phyloP scores from a whole-genome alignment of 208 protist genomes.

The Phytomonas sp. region DNA sequence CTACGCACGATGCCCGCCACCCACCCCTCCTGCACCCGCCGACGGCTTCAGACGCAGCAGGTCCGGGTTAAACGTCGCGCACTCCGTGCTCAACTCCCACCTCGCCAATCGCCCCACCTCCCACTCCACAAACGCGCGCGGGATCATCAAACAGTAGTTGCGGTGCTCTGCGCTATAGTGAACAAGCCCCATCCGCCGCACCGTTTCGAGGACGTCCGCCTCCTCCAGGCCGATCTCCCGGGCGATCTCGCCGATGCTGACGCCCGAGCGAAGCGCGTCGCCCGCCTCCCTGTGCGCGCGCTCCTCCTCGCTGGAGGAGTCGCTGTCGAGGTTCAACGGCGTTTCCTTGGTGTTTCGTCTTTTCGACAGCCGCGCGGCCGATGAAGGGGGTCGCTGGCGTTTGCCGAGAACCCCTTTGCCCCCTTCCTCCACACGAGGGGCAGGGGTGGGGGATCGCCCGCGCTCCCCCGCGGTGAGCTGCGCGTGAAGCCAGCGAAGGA shows the following conservation, averaged over 20 bases:
- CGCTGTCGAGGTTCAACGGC: background rate
- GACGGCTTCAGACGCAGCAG: slow-evolving; percentile 16
- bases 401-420: no score
- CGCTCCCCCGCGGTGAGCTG: background rate
- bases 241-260: slow-evolving; percentile 48
- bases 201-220: slow-evolving; percentile 61
- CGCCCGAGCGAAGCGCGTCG: slow-evolving; percentile 8
- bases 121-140: slow-evolving; percentile 37
- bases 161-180: slow-evolving; percentile 67
- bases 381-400: background rate
- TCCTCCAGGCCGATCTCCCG: slow-evolving; percentile 56
- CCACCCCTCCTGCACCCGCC: background rate
- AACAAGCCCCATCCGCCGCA: slow-evolving; percentile 69
- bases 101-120: slow-evolving; percentile 19
- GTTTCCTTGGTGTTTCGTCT: background rate
- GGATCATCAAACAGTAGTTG: slow-evolving; percentile 49
- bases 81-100: slow-evolving; percentile 17
- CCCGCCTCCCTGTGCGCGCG: background rate
- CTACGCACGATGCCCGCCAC: background rate
- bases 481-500: slow-evolving; percentile 55
- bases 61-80: slow-evolving; percentile 36
- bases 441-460: no score
- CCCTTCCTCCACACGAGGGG: background rate
- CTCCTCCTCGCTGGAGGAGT: background rate
- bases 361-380: background rate